These are phyloP conservation scores for Solanum lignicaule DNA, from an alignment of 257 asterid genomes.

Conservation along the genomic window DNA sequence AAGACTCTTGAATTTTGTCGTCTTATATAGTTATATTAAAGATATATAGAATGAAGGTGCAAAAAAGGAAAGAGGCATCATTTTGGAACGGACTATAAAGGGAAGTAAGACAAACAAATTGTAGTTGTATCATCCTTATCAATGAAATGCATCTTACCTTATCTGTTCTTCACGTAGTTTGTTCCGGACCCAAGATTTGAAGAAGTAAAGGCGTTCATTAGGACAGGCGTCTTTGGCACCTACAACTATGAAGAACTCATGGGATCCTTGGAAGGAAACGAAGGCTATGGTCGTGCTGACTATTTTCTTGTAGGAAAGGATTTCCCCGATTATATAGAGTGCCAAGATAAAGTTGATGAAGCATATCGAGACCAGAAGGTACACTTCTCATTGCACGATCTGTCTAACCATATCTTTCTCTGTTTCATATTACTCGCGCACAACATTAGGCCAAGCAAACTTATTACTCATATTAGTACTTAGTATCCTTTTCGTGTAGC, in stretches of 20 bases:
- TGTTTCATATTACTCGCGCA: background rate
- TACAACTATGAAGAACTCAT: conserved; percentile 43
- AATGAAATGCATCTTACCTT: background rate
- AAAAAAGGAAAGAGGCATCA: background rate
- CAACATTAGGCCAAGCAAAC: background rate
- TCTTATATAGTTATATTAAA: background rate
- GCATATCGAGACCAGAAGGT: conserved; percentile 70
- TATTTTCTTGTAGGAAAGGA: conserved; percentile 92
- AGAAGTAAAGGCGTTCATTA: conserved; percentile 56
- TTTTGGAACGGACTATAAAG: background rate
- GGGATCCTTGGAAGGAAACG: conserved; percentile 82
- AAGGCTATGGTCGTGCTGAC: conserved; percentile 73
- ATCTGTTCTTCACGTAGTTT: conserved; percentile 34
- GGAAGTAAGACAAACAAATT: background rate
- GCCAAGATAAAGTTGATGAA: conserved; percentile 79
- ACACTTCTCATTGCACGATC: background rate
- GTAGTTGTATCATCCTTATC: background rate
- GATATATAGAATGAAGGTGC: background rate
- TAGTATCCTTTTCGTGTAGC: background rate
- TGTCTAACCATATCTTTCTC: background rate
- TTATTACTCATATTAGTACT: background rate
- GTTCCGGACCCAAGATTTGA: conserved; percentile 57
- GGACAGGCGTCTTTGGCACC: conserved; percentile 63
- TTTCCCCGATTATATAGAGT: conserved; percentile 73
- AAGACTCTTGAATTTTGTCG: background rate